Evolutionary conservation across 805 yeast genomes (phyloP), one percentile per base, ranked within the genome.

Genomic region (Candida hungchunana): DNA sequence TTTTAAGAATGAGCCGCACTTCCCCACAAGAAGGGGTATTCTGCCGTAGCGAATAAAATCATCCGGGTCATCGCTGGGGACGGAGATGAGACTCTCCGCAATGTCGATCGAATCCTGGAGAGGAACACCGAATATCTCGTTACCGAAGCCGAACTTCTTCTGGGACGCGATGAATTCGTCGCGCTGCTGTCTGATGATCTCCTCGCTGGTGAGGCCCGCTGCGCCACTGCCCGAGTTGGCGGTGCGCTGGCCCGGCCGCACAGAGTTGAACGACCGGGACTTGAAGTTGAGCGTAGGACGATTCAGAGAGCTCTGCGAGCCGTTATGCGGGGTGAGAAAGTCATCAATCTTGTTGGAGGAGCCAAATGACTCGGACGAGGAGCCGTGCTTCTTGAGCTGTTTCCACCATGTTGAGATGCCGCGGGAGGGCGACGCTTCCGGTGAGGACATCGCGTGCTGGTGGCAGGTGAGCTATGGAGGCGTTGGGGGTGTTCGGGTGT

Each of bases 11-110:
- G 84, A 79, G 1, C 97, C 97, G 63, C 98, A 90, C 48, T 87
- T 83, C 12, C 97, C 97, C n/a, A 93, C 94, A 11, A 93, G 82
- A 13, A 87, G 73, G 0, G 99, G 99, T 14, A 93, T 85, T 35
- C 79, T 69, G 16, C 97, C 98, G 56, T 86, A 93, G 32, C 80
- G 77, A 21, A 83, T 74, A 39, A 79, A 74, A 18, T 79, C 80
- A 43, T 77, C 76, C 29, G 74, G 59, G 49, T 69, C 55, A 50
- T 71, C 69, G 44, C 75, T 73, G 29, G 81, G 67, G 7, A 83
- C 75, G 24, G 80, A 74, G 35, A 87, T 83, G 32, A 76, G 71
- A 13, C 89, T 95, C 39, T 79, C 79, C 0, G 97, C 96, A 41
- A 79, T 72, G 22, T 70, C 60, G 32, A 90, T 69, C 12, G 95